Base-by-base conservation (phyloP, 1,139 yeast genomes). In the Saccharomyces hybrid region DNA sequence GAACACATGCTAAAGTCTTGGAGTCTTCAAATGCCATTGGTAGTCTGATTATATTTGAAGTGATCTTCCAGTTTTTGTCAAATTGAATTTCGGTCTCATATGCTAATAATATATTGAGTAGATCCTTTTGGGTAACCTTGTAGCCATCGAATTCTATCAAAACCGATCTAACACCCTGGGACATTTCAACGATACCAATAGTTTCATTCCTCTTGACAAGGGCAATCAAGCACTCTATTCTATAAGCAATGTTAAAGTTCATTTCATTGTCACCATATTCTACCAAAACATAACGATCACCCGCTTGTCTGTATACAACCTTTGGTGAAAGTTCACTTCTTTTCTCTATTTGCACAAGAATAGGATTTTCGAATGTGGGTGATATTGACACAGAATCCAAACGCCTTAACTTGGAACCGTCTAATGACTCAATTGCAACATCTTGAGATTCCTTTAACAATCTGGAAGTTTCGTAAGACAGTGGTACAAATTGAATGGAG, bases 11-110 rank as follows among this genome's bases (percentile, higher is more conserved):
- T 64, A 91, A 75, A 2, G 97, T 90, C 74, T 86, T 83, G 61
- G 84, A 75, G 69, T 93, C 98, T 75, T 93, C 99, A 70, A 91
- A 93, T 0, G 97, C 97, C 91, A 93, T 86, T 57, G 99, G 99
- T 63, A 93, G 77, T 67, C 81, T 86, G 70, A 93, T 76, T 53
- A 89, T 75, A 66, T 95, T 83, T 2, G 97, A 88, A 54, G 84
- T 83, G 52, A 91, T 90, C 58, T 81, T 78, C 98, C 98, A 93
- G 65, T 85, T 81, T 70, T 85, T 83, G 57, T 83, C 84, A 67
- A 83, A 82, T 5, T 81, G 74, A 57, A 89, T 82, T 63, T 85
- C 90, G 60, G 80, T 76, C 69, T 93, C 98, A 66, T 86, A 84
- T 0, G 88, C 81, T 57, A 83, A 73, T 65, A 93, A 77, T 23